These are phyloP conservation scores for Pinus albicaulis DNA, from an alignment of 75 land plant genomes.

Conservation along the genomic window DNA sequence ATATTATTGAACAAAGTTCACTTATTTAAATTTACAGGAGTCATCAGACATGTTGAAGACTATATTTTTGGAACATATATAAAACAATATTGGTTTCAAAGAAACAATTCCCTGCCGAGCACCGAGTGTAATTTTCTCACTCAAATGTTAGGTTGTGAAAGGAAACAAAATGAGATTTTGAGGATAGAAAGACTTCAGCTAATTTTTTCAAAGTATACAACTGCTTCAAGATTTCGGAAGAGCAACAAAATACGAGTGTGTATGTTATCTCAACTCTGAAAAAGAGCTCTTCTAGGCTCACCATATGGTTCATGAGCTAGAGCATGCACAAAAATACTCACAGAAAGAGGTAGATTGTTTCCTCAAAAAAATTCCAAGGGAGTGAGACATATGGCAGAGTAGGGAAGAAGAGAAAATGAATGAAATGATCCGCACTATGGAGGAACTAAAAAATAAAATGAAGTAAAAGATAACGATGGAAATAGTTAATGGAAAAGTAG, in stretches of 20 bases:
- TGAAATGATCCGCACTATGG: slow-evolving; percentile 46
- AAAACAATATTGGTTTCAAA: too few relatives aligned
- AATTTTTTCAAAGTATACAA: slow-evolving; percentile 31
- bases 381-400: slow-evolving; percentile 60
- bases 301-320: slow-evolving; percentile 60
- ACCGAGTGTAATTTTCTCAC: slow-evolving; percentile 6
- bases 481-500: slow-evolving; percentile 63
- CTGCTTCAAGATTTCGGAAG: slow-evolving; percentile 48
- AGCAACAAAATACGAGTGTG: slow-evolving; percentile 43
- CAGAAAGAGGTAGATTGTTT: slow-evolving; percentile 75
- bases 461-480: slow-evolving; percentile 57
- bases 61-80: too few relatives aligned
- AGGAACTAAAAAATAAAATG: slow-evolving; percentile 61
- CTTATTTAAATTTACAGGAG: too few relatives aligned
- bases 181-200: slow-evolving; percentile 28
- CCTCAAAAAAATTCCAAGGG: slow-evolving; percentile 70
- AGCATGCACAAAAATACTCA: slow-evolving; percentile 45
- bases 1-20: too few relatives aligned
- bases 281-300: slow-evolving; percentile 60
- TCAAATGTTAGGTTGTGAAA: slow-evolving; percentile 58
- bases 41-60: too few relatives aligned
- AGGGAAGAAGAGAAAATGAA: slow-evolving; percentile 76
- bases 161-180: slow-evolving; percentile 63
- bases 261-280: slow-evolving; percentile 49
- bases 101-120: too few relatives aligned